Conservation (phyloP, 345 rosid genomes). For the Xanthoceras sorbifolium region DNA sequence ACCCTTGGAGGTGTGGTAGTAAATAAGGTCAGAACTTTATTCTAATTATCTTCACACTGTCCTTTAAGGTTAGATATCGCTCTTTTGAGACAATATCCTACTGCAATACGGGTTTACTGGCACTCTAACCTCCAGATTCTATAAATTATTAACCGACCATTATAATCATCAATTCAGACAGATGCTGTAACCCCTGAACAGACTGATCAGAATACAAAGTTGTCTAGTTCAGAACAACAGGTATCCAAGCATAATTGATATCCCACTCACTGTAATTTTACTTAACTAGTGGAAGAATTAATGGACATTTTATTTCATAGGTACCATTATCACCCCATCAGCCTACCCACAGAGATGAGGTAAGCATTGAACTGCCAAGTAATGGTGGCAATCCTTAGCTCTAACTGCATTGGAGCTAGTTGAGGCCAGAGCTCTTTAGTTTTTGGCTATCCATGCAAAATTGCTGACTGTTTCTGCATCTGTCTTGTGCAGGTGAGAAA, state of each 20-base stretch:
- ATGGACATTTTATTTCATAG: constrained; percentile 30
- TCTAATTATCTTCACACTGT: not conserved
- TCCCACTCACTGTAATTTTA: not conserved
- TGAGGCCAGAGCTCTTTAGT: not conserved
- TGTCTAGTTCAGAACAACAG: constrained; percentile 7
- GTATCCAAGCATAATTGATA: constrained; percentile 1
- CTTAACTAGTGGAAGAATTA: not conserved
- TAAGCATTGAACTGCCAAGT: constrained; percentile 26
- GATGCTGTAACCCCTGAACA: constrained; percentile 17
- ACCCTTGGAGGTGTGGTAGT: constrained; percentile 59
- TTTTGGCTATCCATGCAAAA: not conserved
- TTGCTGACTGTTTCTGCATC: not conserved
- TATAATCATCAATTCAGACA: constrained; percentile 28
- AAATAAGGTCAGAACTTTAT: constrained; percentile 36
- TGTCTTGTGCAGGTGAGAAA: constrained; percentile 46
- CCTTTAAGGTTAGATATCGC: not conserved
- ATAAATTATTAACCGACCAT: not conserved
- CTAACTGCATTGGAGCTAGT: not conserved
- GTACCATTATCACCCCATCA: constrained; percentile 24
- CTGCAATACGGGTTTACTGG: too few species aligned
- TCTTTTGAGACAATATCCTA: not conserved
- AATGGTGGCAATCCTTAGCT: not conserved
- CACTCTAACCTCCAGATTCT: not conserved
- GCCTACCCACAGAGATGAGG: constrained; percentile 49
- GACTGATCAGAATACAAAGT: constrained; percentile 3